A percentile compares a stretch with the other conserved stretches of the same genome.
Conservation (phyloP, 352 stramenopile genomes). For the Phytophthora pinifolia region DNA sequence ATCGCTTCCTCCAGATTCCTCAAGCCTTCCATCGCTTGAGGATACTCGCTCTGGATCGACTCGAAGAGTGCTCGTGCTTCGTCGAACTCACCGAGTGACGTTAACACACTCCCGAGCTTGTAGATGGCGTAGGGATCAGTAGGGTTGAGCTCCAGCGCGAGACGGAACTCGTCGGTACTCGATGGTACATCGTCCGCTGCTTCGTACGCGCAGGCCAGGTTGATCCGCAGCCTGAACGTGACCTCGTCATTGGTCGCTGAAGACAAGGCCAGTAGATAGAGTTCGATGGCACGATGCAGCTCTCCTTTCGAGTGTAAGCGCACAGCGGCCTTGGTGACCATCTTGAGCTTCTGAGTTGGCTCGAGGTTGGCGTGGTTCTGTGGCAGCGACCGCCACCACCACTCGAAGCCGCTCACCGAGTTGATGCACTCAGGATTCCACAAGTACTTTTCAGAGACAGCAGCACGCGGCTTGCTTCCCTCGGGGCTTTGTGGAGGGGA, state of each 20-base stretch:
- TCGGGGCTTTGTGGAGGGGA: constrained; percentile 41
- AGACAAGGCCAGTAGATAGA: constrained; percentile 67
- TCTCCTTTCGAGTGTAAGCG: constrained; percentile 64
- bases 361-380: constrained; percentile 60
- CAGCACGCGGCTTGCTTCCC: constrained; percentile 33
- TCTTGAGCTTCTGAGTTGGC: constrained; percentile 75
- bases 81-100: constrained; percentile 36
- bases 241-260: constrained; percentile 59
- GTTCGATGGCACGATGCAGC: constrained; percentile 57
- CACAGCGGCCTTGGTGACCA: constrained; percentile 77
- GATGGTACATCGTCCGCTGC: constrained; percentile 35
- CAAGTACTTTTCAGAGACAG: constrained; percentile 59
- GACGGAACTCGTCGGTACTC: constrained; percentile 45
- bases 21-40: constrained; percentile 51
- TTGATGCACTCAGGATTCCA: constrained; percentile 80
- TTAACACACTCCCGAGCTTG: constrained; percentile 56
- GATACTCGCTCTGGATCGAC: constrained; percentile 45
- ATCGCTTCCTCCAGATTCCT: constrained; percentile 33
- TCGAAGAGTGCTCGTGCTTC: constrained; percentile 43
- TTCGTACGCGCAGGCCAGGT: constrained; percentile 68
- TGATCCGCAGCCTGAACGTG: constrained; percentile 62
- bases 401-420: constrained; percentile 77
- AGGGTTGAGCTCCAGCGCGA: constrained; percentile 44
- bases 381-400: constrained; percentile 79
- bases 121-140: constrained; percentile 57